Evolutionary conservation across 2,329 filamentous ascomycete genomes (phyloP).

Genomic region (Fusarium subtropicale): DNA sequence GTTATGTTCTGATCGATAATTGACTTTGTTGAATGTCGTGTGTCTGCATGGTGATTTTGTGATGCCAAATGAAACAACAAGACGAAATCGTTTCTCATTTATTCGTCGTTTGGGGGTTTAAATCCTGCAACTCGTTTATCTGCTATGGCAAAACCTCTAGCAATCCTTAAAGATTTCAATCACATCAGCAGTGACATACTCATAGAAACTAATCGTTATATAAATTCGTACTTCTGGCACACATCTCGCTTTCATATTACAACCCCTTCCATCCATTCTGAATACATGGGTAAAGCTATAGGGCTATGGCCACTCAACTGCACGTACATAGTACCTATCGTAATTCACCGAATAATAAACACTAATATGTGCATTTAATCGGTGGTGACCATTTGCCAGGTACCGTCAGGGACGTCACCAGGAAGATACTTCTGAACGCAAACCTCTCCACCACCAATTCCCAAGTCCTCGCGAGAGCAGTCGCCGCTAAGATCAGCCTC

Average conservation of each 20-base stretch:
- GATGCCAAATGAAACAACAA: no score
- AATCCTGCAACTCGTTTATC: no score
- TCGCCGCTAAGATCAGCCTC: constrained; percentile 5
- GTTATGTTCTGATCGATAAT: no score
- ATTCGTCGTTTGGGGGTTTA: no score
- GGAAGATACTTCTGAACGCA: constrained; percentile 18
- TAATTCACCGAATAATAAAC: neutral
- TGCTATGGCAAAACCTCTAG: no score
- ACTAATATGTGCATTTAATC: neutral
- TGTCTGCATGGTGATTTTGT: no score
- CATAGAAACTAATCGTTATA: fast-evolving
- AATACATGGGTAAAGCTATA: fast-evolving
- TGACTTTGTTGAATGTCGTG: no score
- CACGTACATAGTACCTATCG: neutral
- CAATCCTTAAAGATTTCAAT: no score
- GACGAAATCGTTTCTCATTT: no score
- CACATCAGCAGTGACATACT: neutral
- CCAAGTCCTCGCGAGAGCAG: constrained; percentile 3
- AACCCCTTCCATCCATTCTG: fast-evolving
- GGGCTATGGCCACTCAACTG: neutral
- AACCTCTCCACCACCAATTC: constrained; percentile 7
- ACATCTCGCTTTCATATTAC: fast-evolving
- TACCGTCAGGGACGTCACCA: constrained; percentile 13
- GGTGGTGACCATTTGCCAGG: constrained; percentile 19
- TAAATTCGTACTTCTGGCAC: fast-evolving